Base-by-base conservation (phyloP, 257 asterid species). In the Petrea volubilis region DNA sequence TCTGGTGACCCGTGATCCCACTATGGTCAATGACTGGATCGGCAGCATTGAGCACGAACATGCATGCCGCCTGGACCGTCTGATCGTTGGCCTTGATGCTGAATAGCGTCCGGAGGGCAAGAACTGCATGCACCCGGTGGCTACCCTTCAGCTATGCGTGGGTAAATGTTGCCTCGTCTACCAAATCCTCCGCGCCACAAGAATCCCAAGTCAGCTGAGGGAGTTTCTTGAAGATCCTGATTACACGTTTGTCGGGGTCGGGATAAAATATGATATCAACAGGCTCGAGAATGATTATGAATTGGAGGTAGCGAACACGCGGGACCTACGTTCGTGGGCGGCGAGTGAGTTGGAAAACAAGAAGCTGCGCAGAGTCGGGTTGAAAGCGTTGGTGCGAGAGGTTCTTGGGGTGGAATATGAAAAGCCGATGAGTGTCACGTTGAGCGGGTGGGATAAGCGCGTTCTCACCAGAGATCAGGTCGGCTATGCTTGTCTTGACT, bases 61-160 rank as follows among this genome's bases (percentile, higher is more conserved):
- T 65, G 12, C n/a, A n/a, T 23, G 53, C 51, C 10, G 77, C 15
- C 55, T 47, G 9, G 17, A 44, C 72, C 40, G 51, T 25, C 67
- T 78, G 8, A 64, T 78, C 1, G 77, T 78, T 10, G 74, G 83
- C 1, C 65, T 74, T 1, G 77, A 74, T 33, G 31, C 50, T 0
- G 79, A 78, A 23, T 78, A 70, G 82, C 71, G 64, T 10, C 77
- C 77, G n/a, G n/a, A n/a, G n/a, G n/a, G n/a, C n/a, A n/a, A n/a
- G n/a, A n/a, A n/a, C n/a, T 0, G 36, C 15, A 1, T 24, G 6
- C 69, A 23, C 0, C 58, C 76, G 0, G 76, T 67, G 2, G 80
- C 82, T 0, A 71, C 67, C 2, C 67, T 81, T 43, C 82, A 77
- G 18, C 74, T 81, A 2, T 74, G 62, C 12, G 75, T 80, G 6